Conservation (phyloP, 2,329 filamentous ascomycete genomes). For the Alternaria sp. region DNA sequence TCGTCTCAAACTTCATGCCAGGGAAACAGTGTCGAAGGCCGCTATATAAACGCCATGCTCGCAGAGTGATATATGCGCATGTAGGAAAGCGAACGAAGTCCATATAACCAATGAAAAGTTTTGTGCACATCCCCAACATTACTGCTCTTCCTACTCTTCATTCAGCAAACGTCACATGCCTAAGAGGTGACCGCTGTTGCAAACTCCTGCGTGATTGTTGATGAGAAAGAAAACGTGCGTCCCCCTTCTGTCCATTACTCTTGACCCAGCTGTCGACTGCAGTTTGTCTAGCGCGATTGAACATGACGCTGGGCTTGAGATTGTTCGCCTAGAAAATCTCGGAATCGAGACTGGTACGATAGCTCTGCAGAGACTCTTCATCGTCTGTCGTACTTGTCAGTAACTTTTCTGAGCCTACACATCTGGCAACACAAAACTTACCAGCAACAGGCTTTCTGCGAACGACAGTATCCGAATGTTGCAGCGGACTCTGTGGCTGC, state of each 20-base stretch:
- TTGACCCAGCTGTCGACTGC: slow-evolving; percentile 2
- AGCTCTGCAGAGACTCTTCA: slow-evolving; percentile 45
- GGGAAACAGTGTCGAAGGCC: not conserved
- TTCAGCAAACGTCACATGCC: slow-evolving; percentile 14
- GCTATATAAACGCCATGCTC: slow-evolving; percentile 18
- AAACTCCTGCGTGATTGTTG: not conserved
- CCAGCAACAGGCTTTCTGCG: slow-evolving; percentile 49
- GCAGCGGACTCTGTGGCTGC: slow-evolving; percentile 39
- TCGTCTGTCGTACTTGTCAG: slow-evolving; percentile 32
- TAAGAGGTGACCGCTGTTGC: slow-evolving; percentile 5
- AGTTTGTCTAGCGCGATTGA: slow-evolving; percentile 1
- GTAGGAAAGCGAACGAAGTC: slow-evolving; percentile 12
- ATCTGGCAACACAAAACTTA: slow-evolving; percentile 26
- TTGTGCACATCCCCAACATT: slow-evolving; percentile 9
- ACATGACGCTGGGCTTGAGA: slow-evolving; percentile 6
- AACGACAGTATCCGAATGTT: slow-evolving; percentile 48
- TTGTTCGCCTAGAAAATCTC: slow-evolving; percentile 45
- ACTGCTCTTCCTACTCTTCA: slow-evolving; percentile 11
- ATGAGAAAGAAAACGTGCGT: slow-evolving; percentile 4
- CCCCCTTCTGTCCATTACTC: slow-evolving; percentile 7
- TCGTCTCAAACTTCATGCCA: slow-evolving; percentile 8
- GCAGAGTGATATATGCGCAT: slow-evolving; percentile 20
- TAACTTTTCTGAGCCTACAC: not conserved
- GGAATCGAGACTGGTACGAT: slow-evolving; percentile 48
- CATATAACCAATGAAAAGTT: slow-evolving; percentile 15